phyloP scores from a whole-genome alignment of 768 basidiomycete genomes.

The Lepiota brunneoincarnata region DNA sequence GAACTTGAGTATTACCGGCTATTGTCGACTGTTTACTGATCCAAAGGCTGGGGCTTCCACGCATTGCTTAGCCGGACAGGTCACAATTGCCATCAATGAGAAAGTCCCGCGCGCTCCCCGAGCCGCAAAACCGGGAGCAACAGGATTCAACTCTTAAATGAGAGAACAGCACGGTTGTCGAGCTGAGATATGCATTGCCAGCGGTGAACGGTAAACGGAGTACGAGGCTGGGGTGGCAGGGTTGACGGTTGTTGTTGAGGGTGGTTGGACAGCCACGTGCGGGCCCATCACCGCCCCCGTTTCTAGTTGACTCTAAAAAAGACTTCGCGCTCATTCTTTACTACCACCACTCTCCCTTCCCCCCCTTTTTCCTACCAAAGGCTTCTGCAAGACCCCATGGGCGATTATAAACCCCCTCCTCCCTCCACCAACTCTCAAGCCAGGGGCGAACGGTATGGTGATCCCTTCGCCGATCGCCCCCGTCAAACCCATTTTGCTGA shows the following conservation, averaged over 20 bases:
- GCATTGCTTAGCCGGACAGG: no score
- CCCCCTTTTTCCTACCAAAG: constrained; percentile 9
- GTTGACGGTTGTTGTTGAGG: not conserved
- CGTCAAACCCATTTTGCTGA: constrained; percentile 62
- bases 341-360: constrained; percentile 9
- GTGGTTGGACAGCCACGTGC: constrained; percentile 12
- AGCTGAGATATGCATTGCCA: no score
- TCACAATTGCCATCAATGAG: no score
- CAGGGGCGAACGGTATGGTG: constrained; percentile 38
- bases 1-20: not conserved
- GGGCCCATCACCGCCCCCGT: constrained; percentile 14
- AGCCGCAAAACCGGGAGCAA: no score
- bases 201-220: no score
- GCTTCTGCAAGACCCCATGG: constrained; percentile 25
- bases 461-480: constrained; percentile 75
- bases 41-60: no score
- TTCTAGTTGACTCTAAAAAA: constrained; percentile 12
- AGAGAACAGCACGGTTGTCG: no score
- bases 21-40: no score
- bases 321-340: constrained; percentile 2
- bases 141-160: no score
- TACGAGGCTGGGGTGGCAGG: not conserved
- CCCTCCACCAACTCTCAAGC: constrained; percentile 30
- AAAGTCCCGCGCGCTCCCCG: no score
- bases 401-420: constrained; percentile 36